Base-by-base conservation (phyloP, 179 eudicot genomes). In the Carnegiea gigantea region DNA sequence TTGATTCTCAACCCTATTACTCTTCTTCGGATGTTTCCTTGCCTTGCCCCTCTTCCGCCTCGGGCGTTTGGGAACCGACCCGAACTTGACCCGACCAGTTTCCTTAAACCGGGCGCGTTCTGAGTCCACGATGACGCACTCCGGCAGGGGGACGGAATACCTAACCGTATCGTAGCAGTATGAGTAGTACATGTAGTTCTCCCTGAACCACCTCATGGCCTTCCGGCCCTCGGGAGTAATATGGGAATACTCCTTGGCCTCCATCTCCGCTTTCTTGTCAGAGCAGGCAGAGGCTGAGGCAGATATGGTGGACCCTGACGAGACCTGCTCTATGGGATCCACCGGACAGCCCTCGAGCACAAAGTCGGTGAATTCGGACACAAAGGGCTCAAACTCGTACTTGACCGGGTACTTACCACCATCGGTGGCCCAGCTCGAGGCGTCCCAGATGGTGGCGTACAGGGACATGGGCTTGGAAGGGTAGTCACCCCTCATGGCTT, bases 371-470 rank as follows among this genome's bases (percentile, higher is more conserved):
- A 95, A 94, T 59, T 91, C 97, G n/a, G 99, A 83, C n/a, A 88
- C 90, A 78, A 92, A 95, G 23, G 99, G 99, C 77, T 94, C 93
- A 84, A 79, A 89, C 67, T 81, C 83, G 86, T 95, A 95, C 81
- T 90, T 87, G 80, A 92, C 97, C 15, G 86, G 85, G 85, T 88
- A 84, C 18, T 82, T 86, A 71, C 99, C 99, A 0, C 99, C 99
- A 0, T 76, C 30, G 0, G 99, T 95, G 72, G 99, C 99, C 99
- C 99, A 95, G 57, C 86, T 82, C 2, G 99, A 95, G 54, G 91
- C 99, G 81, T 95, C 99, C 99, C 99, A 95, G 15, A 95, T 94
- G 44, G 99, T 95, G 82, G 97, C 98, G 86, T 95, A 95, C 0
- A 94, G 80, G 15, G 99, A 91, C 99, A 95, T 95, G n/a, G 99